Percentiles rank a stretch among this genome's conserved stretches.
Evolutionary conservation across 2,329 filamentous ascomycete species (phyloP).

Genomic region (Paecilomyces dactylethromorphus): DNA sequence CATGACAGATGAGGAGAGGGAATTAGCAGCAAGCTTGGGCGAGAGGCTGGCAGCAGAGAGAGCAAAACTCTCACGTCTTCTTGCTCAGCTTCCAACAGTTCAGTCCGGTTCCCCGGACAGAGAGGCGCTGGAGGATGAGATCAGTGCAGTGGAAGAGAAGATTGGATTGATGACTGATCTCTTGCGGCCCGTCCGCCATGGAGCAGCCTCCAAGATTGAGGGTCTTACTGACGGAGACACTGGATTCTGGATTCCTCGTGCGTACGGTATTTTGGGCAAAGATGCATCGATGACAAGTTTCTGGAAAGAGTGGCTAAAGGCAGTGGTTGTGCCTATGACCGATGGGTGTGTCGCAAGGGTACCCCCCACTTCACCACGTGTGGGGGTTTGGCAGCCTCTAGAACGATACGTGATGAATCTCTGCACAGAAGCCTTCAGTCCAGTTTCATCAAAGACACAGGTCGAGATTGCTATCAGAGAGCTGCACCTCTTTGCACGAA

Average conservation of each 20-base stretch:
- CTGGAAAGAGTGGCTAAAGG: slow-evolving; percentile 98
- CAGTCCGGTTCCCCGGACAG: slow-evolving; percentile 74
- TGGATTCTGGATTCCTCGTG: slow-evolving; percentile 89
- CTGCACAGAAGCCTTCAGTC: slow-evolving; percentile 89
- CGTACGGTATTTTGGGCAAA: slow-evolving; percentile 84
- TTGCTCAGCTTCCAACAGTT: slow-evolving; percentile 74
- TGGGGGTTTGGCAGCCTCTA: slow-evolving; percentile 91
- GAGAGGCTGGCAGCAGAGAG: slow-evolving; percentile 81
- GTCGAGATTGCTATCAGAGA: slow-evolving; percentile 88
- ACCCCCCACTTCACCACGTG: slow-evolving; percentile 78
- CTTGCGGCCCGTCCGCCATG: slow-evolving; percentile 83
- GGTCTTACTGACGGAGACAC: slow-evolving; percentile 92
- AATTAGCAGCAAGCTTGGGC: slow-evolving; percentile 85
- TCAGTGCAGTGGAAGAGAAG: slow-evolving; percentile 93
- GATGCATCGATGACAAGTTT: slow-evolving; percentile 79
- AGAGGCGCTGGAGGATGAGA: slow-evolving; percentile 85
- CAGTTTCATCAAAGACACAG: slow-evolving; percentile 88
- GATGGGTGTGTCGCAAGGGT: slow-evolving; percentile 77
- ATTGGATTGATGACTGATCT: slow-evolving; percentile 96
- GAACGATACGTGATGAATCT: slow-evolving; percentile 96
- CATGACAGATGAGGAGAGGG: slow-evolving; percentile 97
- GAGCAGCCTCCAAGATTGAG: slow-evolving; percentile 93
- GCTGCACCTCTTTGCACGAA: slow-evolving; percentile 82
- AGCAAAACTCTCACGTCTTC: slow-evolving; percentile 79
- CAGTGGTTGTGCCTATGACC: slow-evolving; percentile 90